Percentiles rank a stretch among this genome's conserved stretches.
Conservation (phyloP, 371 early-diverging fungal species). For the Vittaforma corneae region DNA sequence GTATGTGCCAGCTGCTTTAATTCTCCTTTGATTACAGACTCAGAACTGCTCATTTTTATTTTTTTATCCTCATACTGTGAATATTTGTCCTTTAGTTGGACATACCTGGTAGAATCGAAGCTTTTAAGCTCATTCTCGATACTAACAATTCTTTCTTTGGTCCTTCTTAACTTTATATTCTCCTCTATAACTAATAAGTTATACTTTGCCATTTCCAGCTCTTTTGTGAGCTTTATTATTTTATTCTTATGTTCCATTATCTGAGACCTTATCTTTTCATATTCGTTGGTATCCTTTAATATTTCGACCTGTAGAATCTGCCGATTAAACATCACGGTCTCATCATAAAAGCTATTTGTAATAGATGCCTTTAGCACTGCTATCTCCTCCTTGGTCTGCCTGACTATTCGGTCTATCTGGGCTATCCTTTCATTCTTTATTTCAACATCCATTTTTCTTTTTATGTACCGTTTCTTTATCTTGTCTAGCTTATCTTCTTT, state of each 20-base stretch:
- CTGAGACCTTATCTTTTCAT: background rate
- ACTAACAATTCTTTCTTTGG: conserved; percentile 6
- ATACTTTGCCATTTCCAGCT: background rate
- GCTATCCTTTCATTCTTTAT: conserved; percentile 29
- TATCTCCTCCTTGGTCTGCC: conserved; percentile 17
- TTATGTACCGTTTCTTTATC: conserved; percentile 15
- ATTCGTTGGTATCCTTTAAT: background rate
- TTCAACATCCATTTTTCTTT: conserved; percentile 13
- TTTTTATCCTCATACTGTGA: conserved; percentile 20
- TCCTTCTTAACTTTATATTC: conserved; percentile 24
- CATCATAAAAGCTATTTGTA: background rate
- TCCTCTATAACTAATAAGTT: conserved; percentile 3
- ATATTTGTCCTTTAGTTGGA: conserved; percentile 10
- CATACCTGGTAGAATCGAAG: conserved; percentile 12
- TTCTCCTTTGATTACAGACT: conserved; percentile 64
- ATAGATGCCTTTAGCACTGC: background rate
- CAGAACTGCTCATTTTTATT: conserved; percentile 18
- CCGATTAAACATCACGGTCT: background rate
- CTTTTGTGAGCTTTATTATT: background rate
- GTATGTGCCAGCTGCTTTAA: conserved; percentile 70
- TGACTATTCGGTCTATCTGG: conserved; percentile 15
- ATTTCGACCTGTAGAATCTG: background rate
- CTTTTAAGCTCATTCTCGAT: conserved; percentile 26
- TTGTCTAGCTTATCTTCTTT: conserved; percentile 16
- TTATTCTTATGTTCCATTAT: background rate